Percentiles rank a stretch among this genome's conserved stretches.
Evolutionary conservation across 805 yeast genomes (phyloP).

Genomic region (Wickerhamomyces subpelliculosus): DNA sequence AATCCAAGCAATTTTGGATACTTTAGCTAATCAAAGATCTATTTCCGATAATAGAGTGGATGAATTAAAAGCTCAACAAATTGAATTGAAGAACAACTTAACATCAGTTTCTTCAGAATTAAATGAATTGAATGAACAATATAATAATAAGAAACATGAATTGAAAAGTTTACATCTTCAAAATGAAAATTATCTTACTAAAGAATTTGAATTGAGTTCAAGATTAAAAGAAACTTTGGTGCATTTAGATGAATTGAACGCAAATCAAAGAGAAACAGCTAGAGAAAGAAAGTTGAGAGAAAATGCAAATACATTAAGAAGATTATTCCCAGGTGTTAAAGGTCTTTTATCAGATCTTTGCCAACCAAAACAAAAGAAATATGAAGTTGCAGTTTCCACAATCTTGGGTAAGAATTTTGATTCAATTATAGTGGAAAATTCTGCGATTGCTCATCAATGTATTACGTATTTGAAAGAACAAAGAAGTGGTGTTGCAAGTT

Average conservation of each 20-base stretch:
- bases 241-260: constrained; percentile 64
- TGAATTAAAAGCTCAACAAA: constrained; percentile 26
- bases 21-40: constrained; percentile 29
- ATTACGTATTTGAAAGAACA: constrained; percentile 78
- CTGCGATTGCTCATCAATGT: constrained; percentile 64
- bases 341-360: constrained; percentile 80
- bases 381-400: constrained; percentile 67
- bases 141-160: constrained; percentile 32
- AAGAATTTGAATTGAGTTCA: constrained; percentile 57
- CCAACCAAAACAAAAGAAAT: constrained; percentile 66
- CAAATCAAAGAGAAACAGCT: constrained; percentile 68
- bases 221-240: constrained; percentile 53
- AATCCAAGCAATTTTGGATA: constrained; percentile 29
- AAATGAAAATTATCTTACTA: constrained; percentile 30
- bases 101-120: constrained; percentile 16
- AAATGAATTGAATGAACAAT: constrained; percentile 26
- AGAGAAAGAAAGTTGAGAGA: constrained; percentile 68
- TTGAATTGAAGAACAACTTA: constrained; percentile 22
- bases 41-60: constrained; percentile 28
- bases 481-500: constrained; percentile 77
- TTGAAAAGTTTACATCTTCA: constrained; percentile 33
- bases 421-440: constrained; percentile 74
- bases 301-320: constrained; percentile 59
- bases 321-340: constrained; percentile 76
- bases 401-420: constrained; percentile 76